Evolutionary conservation across 2,329 filamentous ascomycete species (phyloP).

Genomic region (Akanthomyces dipterigenus): DNA sequence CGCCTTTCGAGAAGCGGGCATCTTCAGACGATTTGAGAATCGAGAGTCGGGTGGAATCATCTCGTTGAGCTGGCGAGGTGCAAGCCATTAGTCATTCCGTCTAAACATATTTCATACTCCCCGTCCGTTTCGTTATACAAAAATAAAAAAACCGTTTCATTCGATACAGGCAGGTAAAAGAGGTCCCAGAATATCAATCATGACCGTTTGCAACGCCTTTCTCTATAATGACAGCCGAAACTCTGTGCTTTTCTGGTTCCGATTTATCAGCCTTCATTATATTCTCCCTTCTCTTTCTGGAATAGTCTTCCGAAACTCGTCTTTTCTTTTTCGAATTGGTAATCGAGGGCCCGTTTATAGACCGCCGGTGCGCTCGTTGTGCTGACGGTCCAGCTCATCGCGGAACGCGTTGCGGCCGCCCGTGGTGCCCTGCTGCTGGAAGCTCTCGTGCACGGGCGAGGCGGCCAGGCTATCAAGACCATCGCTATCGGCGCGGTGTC

Average conservation of each 20-base stretch:
- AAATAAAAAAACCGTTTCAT: neutral
- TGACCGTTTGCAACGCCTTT: constrained; percentile 5
- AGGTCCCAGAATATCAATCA: neutral
- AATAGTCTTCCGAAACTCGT: neutral
- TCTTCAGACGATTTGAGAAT: no score
- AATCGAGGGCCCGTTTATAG: neutral
- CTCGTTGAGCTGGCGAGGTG: neutral
- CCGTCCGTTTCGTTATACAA: neutral
- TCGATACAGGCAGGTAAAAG: constrained; percentile 1
- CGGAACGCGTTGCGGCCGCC: constrained; percentile 39
- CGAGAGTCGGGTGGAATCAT: neutral
- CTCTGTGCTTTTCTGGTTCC: neutral
- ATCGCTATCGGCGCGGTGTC: constrained; percentile 35
- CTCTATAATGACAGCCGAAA: neutral
- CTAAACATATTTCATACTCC: neutral
- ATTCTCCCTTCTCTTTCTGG: neutral
- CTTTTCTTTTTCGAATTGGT: neutral
- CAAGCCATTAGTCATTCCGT: neutral
- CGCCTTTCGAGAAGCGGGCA: no score
- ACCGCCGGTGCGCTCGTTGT: constrained; percentile 28
- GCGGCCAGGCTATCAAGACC: constrained; percentile 42
- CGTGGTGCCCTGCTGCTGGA: constrained; percentile 30
- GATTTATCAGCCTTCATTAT: neutral
- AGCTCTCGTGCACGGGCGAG: constrained; percentile 37
- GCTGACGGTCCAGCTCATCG: constrained; percentile 43